These are phyloP conservation scores for Lactarius akahatsu DNA, from an alignment of 768 basidiomycete species.

Conservation along the genomic window DNA sequence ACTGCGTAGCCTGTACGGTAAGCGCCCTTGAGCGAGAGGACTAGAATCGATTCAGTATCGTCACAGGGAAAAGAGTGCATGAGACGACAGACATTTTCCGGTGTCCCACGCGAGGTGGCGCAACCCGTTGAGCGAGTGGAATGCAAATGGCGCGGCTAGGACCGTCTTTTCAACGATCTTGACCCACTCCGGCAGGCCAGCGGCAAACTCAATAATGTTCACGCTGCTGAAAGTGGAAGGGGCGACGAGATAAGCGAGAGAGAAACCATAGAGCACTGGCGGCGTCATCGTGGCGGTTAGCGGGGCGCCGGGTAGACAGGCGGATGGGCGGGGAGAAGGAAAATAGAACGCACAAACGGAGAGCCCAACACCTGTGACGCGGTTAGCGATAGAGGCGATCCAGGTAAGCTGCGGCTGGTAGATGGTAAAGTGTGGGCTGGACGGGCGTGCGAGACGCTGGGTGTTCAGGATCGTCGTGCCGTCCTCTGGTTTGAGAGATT, in stretches of 20 bases:
- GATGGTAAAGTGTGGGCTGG: slow-evolving; percentile 93
- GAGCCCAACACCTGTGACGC: slow-evolving; percentile 79
- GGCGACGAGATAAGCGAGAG: slow-evolving; percentile 80
- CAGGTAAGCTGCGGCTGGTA: slow-evolving; percentile 95
- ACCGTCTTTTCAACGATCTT: slow-evolving; percentile 76
- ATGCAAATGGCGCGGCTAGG: slow-evolving; percentile 85
- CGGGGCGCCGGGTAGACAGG: neutral
- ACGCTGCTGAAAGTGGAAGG: slow-evolving; percentile 79
- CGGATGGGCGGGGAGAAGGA: neutral
- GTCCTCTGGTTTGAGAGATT: slow-evolving; percentile 62
- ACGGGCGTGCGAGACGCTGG: slow-evolving; percentile 87
- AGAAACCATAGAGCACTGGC: slow-evolving; percentile 83
- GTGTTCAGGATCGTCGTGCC: slow-evolving; percentile 70
- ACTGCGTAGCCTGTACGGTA: slow-evolving; percentile 85
- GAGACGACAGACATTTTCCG: slow-evolving; percentile 69
- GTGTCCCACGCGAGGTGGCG: slow-evolving; percentile 91
- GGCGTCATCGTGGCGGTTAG: neutral
- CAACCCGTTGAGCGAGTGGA: slow-evolving; percentile 87
- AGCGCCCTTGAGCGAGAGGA: slow-evolving; percentile 74
- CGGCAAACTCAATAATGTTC: slow-evolving; percentile 69
- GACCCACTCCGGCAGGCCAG: slow-evolving; percentile 68
- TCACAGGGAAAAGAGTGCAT: neutral
- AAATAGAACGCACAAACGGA: slow-evolving; percentile 59
- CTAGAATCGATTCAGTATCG: slow-evolving; percentile 41
- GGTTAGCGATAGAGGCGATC: slow-evolving; percentile 82